Conservation (phyloP, 176 grass and related monocot species). For the Triticum turgidum region DNA sequence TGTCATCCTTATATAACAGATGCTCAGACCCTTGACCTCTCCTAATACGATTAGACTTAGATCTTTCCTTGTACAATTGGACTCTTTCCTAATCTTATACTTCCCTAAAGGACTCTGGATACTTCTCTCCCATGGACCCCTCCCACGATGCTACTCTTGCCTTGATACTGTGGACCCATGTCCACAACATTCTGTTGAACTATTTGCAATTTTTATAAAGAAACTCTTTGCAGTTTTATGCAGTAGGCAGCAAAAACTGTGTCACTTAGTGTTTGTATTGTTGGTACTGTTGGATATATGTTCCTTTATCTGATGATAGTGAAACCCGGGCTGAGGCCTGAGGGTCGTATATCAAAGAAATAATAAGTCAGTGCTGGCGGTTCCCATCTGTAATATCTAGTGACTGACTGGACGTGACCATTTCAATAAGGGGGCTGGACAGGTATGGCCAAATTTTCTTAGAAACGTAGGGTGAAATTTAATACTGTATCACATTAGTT, state of each 20-base stretch:
- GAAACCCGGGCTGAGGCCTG: background rate
- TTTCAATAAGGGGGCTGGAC: background rate
- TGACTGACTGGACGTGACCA: background rate
- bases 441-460: background rate
- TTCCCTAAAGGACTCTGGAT: background rate
- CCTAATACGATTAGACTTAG: background rate
- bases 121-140: background rate
- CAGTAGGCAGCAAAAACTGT: background rate
- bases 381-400: background rate
- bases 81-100: background rate
- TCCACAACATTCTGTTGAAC: background rate
- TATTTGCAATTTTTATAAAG: background rate
- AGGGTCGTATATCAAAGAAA: background rate
- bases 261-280: background rate
- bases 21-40: background rate
- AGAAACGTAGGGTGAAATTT: background rate
- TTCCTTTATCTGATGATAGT: background rate
- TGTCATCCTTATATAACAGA: background rate
- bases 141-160: background rate
- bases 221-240: background rate
- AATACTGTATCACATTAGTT: background rate
- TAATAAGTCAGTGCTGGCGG: background rate
- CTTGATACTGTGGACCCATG: background rate
- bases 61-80: background rate
- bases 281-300: background rate